phyloP scores from a whole-genome alignment of 2,329 filamentous ascomycete species.

The Penicillium sp. region DNA sequence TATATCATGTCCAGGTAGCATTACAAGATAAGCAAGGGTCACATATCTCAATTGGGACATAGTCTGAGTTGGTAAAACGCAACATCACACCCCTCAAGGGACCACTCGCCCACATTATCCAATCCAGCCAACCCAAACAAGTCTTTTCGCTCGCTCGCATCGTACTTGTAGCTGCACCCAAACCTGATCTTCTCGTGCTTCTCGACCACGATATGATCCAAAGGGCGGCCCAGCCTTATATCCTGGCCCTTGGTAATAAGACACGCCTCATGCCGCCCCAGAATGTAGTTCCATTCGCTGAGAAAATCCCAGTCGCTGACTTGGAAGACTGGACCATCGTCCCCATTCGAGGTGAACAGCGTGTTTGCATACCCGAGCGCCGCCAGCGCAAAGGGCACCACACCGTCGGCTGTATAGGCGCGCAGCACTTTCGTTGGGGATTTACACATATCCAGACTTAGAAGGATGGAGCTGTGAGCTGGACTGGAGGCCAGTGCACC shows the following conservation, averaged over 20 bases:
- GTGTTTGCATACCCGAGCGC: background rate
- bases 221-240: conserved; percentile 4
- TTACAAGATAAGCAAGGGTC: background rate
- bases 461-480: background rate
- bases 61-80: background rate
- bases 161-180: conserved; percentile 14
- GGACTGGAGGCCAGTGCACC: background rate
- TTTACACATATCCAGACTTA: background rate
- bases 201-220: conserved; percentile 4
- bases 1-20: background rate
- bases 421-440: background rate
- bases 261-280: conserved; percentile 11
- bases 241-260: conserved; percentile 2
- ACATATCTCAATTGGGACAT: background rate
- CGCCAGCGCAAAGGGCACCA: background rate
- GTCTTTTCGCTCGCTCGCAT: background rate
- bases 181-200: conserved; percentile 10
- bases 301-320: conserved; percentile 8
- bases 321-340: background rate
- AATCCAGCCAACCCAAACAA: background rate
- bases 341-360: background rate
- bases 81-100: background rate
- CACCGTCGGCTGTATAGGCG: background rate
- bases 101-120: background rate
- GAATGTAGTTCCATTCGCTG: conserved; percentile 9